Conservation (phyloP, 2,329 filamentous ascomycete species). For the Incumbomyces delicatus region DNA sequence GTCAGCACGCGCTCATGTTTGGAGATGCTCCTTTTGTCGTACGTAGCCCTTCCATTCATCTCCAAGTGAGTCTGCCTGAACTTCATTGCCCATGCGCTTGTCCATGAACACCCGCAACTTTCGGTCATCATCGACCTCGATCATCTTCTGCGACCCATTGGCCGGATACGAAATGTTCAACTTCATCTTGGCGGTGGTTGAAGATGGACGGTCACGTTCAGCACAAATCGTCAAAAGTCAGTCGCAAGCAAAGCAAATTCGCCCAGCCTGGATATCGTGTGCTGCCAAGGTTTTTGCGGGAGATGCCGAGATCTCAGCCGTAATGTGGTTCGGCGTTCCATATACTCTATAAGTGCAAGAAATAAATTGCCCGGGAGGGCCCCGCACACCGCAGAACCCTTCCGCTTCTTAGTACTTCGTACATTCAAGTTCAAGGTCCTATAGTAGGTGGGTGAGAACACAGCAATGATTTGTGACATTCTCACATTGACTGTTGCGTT, state of each 20-base stretch:
- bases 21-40: conserved; percentile 50
- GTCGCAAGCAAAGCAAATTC: no score
- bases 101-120: conserved; percentile 99
- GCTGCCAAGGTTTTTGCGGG: no score
- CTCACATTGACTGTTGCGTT: not conserved
- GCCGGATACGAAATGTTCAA: conserved; percentile 81
- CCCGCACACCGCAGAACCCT: no score
- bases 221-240: not conserved
- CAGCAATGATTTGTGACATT: not conserved
- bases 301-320: no score
- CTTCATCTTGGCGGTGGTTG: conserved; percentile 48
- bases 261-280: no score
- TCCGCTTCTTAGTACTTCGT: no score
- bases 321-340: no score
- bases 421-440: no score
- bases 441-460: no score
- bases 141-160: conserved; percentile 99
- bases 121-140: conserved; percentile 98
- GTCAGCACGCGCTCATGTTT: conserved; percentile 9
- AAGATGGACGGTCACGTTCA: not conserved
- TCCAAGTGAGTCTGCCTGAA: conserved; percentile 86
- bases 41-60: conserved; percentile 99
- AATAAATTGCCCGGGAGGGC: no score
- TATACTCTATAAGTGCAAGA: no score
- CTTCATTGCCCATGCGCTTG: conserved; percentile 68